A percentile compares a stretch with the other conserved stretches of the same genome.
Evolutionary conservation across 2,329 filamentous ascomycete species (phyloP).

Genomic region (Raffaelea ambrosiae): DNA sequence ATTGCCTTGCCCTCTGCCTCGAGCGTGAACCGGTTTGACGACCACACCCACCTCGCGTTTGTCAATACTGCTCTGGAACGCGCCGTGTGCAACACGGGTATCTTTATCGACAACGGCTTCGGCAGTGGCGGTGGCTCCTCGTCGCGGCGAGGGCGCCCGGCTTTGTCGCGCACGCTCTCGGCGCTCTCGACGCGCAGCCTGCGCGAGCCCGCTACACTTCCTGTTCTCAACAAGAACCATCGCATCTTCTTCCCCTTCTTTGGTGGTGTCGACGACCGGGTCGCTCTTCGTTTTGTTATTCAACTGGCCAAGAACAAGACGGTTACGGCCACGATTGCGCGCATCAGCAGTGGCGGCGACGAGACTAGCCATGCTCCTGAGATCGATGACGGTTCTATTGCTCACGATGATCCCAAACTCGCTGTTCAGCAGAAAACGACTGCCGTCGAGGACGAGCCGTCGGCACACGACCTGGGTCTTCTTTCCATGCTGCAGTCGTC

Average conservation of each 20-base stretch:
- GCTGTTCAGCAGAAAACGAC: conserved; percentile 9
- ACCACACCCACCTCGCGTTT: conserved; percentile 61
- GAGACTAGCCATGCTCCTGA: conserved; percentile 1
- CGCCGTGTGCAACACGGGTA: conserved; percentile 59
- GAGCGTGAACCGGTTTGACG: conserved; percentile 50
- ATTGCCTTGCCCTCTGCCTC: conserved; percentile 31
- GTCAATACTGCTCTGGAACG: conserved; percentile 58
- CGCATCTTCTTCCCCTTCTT: conserved; percentile 85
- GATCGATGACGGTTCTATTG: not conserved
- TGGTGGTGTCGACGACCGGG: conserved; percentile 72
- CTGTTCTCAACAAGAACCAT: conserved; percentile 61
- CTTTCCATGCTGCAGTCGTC: conserved; percentile 24
- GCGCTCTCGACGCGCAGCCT: conserved; percentile 51
- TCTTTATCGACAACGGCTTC: conserved; percentile 65
- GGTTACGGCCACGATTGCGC: conserved; percentile 69
- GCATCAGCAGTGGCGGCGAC: conserved; percentile 30
- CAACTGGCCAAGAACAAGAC: conserved; percentile 74
- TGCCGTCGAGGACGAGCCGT: conserved; percentile 18
- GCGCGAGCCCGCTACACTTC: conserved; percentile 46
- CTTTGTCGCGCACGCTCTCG: conserved; percentile 41
- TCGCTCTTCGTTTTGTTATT: conserved; percentile 71
- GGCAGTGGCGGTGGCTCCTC: conserved; percentile 20
- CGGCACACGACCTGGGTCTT: conserved; percentile 25
- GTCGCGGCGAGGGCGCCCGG: conserved; percentile 24
- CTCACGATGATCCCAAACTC: conserved; percentile 1